These are phyloP conservation scores for Chalciporus chontae DNA, from an alignment of 768 basidiomycete genomes.

Conservation along the genomic window DNA sequence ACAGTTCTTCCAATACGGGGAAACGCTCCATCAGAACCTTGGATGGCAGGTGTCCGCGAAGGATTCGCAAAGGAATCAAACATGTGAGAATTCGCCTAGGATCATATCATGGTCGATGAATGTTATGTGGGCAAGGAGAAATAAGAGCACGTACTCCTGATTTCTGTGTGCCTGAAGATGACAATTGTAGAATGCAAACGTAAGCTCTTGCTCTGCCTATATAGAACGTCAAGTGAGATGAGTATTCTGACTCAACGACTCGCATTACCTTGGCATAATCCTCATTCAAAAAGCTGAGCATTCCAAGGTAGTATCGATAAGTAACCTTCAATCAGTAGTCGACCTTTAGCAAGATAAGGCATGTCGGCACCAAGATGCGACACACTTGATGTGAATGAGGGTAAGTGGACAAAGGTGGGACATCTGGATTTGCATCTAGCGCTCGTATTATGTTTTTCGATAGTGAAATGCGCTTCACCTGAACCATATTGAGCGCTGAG, in stretches of 20 bases:
- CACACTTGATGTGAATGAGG: slow-evolving; percentile 83
- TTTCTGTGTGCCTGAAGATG: slow-evolving; percentile 66
- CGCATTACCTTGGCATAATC: slow-evolving; percentile 72
- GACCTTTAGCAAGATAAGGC: slow-evolving; percentile 6
- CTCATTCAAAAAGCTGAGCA: slow-evolving; percentile 92
- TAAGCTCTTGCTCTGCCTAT: slow-evolving; percentile 83
- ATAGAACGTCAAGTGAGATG: slow-evolving; percentile 1
- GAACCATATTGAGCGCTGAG: background rate
- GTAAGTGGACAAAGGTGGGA: slow-evolving; percentile 72
- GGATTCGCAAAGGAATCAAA: slow-evolving; percentile 83
- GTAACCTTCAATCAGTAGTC: slow-evolving; percentile 62
- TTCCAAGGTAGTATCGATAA: slow-evolving; percentile 91
- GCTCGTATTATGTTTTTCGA: slow-evolving; percentile 91
- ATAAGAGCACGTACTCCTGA: slow-evolving; percentile 62
- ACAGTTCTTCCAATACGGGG: slow-evolving; percentile 69
- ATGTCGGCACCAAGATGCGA: slow-evolving; percentile 10
- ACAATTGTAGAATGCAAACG: slow-evolving; percentile 84
- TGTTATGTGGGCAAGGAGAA: background rate
- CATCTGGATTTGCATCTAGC: slow-evolving; percentile 78
- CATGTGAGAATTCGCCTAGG: slow-evolving; percentile 85
- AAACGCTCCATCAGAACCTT: slow-evolving; percentile 65
- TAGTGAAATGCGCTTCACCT: slow-evolving; percentile 90
- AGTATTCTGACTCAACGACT: background rate
- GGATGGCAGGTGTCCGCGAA: slow-evolving; percentile 85
- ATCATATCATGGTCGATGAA: background rate